Evolutionary conservation across 176 grass and related monocot species (phyloP).

Genomic region (Cenchrus purpureus): DNA sequence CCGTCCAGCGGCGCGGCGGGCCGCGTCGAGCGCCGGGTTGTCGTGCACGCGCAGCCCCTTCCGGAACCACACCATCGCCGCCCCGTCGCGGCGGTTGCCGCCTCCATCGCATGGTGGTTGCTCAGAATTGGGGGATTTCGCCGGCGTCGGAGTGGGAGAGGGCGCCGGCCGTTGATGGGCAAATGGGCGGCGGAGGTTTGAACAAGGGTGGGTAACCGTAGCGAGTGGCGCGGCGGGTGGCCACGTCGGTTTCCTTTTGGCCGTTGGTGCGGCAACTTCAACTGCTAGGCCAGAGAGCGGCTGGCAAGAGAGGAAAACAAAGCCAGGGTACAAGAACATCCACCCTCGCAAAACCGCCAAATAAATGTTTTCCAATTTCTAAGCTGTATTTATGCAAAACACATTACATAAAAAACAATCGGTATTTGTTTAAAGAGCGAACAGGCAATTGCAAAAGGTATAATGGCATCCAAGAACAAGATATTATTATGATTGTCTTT

Average conservation of each 20-base stretch:
- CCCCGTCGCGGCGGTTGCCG: slow-evolving; percentile 31
- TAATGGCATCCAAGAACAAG: neutral
- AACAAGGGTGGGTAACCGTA: slow-evolving; percentile 32
- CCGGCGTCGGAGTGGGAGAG: neutral
- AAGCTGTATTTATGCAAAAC: neutral
- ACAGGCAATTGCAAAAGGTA: neutral
- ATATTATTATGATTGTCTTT: neutral
- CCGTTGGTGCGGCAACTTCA: neutral
- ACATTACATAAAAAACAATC: neutral
- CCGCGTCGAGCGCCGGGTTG: slow-evolving; percentile 82
- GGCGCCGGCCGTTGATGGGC: neutral
- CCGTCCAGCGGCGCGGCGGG: slow-evolving; percentile 43
- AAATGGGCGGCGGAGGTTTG: slow-evolving; percentile 53
- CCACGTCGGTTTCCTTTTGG: slow-evolving; percentile 54
- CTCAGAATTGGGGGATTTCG: slow-evolving; percentile 15
- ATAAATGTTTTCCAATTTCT: neutral
- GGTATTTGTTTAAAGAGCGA: no score
- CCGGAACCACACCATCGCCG: slow-evolving; percentile 90
- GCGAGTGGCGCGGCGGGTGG: slow-evolving; percentile 40
- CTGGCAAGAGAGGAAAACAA: neutral
- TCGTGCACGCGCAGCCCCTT: slow-evolving; percentile 91
- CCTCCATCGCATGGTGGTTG: slow-evolving; percentile 30
- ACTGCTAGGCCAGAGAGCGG: neutral
- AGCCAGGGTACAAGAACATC: neutral
- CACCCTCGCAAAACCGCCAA: neutral